Conservation (phyloP, 2,329 filamentous ascomycete species). For the Dactylellina sp. region DNA sequence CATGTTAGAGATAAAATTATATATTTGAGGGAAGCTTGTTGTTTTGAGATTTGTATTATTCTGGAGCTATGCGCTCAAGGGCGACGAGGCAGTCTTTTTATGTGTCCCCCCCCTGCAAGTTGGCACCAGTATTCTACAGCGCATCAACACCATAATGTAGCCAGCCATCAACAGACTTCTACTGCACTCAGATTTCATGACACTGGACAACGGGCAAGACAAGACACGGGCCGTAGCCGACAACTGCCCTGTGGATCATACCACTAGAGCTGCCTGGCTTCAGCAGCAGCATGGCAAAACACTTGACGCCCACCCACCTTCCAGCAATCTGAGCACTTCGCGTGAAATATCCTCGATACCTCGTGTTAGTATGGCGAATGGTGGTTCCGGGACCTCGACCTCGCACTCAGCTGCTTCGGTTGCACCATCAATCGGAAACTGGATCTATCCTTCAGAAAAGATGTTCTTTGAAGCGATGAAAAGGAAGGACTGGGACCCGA, state of each 20-base stretch:
- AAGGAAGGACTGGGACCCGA: slow-evolving; percentile 83
- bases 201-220: slow-evolving; percentile 24
- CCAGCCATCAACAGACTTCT: background rate
- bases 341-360: slow-evolving; percentile 85
- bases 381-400: slow-evolving; percentile 62
- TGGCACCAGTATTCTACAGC: background rate
- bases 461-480: slow-evolving; percentile 99
- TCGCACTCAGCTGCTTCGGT: slow-evolving; percentile 65
- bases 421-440: slow-evolving; percentile 74
- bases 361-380: slow-evolving; percentile 66
- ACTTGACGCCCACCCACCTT: slow-evolving; percentile 60
- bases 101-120: background rate
- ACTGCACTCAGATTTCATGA: slow-evolving; percentile 22
- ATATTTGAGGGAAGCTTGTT: background rate
- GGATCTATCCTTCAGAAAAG: slow-evolving; percentile 95
- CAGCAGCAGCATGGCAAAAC: slow-evolving; percentile 61
- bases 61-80: too few relatives aligned
- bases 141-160: slow-evolving; percentile 11
- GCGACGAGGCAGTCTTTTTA: background rate
- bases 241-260: slow-evolving; percentile 89
- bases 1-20: slow-evolving; percentile 20
- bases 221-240: slow-evolving; percentile 60
- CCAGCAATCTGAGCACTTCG: slow-evolving; percentile 70
- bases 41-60: too few relatives aligned
- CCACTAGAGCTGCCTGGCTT: slow-evolving; percentile 88